Base-by-base conservation (phyloP, 495 filamentous ascomycete genomes). In the Chaetomium tenue region DNA sequence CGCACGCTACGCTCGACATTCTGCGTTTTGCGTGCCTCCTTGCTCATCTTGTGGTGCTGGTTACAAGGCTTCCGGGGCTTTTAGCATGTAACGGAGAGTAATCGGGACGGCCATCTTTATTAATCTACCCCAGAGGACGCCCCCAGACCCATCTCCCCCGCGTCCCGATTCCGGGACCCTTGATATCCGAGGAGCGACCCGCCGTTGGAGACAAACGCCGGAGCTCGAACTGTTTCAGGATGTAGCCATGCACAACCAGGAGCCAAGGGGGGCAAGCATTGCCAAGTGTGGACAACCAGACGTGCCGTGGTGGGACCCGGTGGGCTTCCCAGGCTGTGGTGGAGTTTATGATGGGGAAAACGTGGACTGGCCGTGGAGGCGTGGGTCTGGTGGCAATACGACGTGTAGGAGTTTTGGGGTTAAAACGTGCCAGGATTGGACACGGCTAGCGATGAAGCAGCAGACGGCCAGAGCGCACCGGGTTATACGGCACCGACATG, bases 1-100 rank as follows among this genome's bases (percentile, higher is more conserved):
- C 54, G 20, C 54, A 44, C 54, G 30, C 56, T 46, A 39, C 28
- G 26, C 56, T 58, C 56, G 56, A 58, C 56, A 46, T 58, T 58
- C 18, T 58, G 54, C 1, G 33, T 30, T 9, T 46, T 33, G 18
- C 5, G 5, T 39, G 53, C 55, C 39, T 58, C 56, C 23, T 58
- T 46, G 4, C 15, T 33, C 54, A 54, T 57, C 11, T 42, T 57
- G 25, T 20, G 23, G 25, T 18, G 18, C 42, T 37, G 5, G 5
- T 37, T 7, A 37, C 33, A n/a, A 2, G 37, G 2, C 28, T 39
- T 4, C 15, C 6, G 9, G 13, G 25, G 54, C 11, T 37, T 28
- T 6, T 5, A 16, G 30, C 28, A 15, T 22, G 18, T 42, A 11
- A 5, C n/a, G n/a, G 9, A 25, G n/a, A 57, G 15, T 42, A 28